Base-by-base conservation (phyloP, 2,329 filamentous ascomycete genomes). In the Triangularia verruculosa region DNA sequence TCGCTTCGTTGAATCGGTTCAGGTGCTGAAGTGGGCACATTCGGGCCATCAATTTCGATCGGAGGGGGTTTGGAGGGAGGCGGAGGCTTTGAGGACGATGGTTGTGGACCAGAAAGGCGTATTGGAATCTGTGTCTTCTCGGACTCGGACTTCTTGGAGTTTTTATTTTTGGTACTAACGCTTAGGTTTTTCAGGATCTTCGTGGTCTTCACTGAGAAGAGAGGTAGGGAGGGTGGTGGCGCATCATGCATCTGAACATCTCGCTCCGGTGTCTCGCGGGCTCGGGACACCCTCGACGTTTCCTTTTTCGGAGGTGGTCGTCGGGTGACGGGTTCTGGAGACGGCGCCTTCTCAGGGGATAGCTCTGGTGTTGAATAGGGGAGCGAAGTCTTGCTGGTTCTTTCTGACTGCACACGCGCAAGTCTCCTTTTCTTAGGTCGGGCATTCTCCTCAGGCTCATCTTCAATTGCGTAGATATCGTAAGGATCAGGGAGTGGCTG, bases 351-450 rank as follows among this genome's bases (percentile, higher is more conserved):
- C 1, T 60, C 51, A n/a, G 70, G 70, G 11, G 70, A 70, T 24
- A 68, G 66, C 32, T 71, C 69, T 12, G 71, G 69, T 9, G 70
- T 69, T 3, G 70, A 70, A 59, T 71, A 72, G 1, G 65, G 63
- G 3, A 58, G 68, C 11, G 63, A 57, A 13, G 60, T 22, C 32
- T 56, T 66, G 27, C 61, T 57, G 4, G 28, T 61, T 53, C 62
- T 66, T 43, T 68, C 67, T 20, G 67, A 71, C 12, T 62, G 61
- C 17, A 63, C 67, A 27, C 65, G 63, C 12, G 57, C 63, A 20
- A 70, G 56, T 59, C 67, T 69, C 39, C 70, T 64, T 63, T 70
- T 72, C 52, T 69, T 71, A 6, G 64, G 57, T 11, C 57, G 34
- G 5, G 47, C n/a, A 24, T 59, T 54, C 57, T 59, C 56, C 1